A percentile compares a stretch with the other conserved stretches of the same genome.
Evolutionary conservation across 805 yeast genomes (phyloP).

Genomic region (Kluyveromyces nonfermentans): DNA sequence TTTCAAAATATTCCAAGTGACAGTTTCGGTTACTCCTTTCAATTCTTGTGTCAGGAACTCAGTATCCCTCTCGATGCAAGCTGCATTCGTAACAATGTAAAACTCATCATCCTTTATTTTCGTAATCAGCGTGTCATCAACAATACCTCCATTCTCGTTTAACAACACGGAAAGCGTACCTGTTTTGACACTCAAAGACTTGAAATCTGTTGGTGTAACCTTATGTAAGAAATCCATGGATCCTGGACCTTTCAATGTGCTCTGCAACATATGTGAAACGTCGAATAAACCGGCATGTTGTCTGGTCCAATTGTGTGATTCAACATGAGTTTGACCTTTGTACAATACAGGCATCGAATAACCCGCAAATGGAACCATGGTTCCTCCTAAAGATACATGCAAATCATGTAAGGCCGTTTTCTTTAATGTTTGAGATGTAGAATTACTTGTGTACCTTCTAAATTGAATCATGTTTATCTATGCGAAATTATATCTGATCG

Average conservation of each 20-base stretch:
- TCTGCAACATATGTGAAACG: slow-evolving; percentile 97
- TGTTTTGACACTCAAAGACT: slow-evolving; percentile 42
- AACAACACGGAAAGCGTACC: slow-evolving; percentile 74
- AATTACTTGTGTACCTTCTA: slow-evolving; percentile 26
- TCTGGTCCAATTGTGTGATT: slow-evolving; percentile 93
- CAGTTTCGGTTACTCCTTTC: slow-evolving; percentile 26
- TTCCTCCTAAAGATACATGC: slow-evolving; percentile 72
- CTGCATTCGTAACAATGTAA: slow-evolving; percentile 93
- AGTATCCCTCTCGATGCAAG: slow-evolving; percentile 77
- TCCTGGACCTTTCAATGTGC: slow-evolving; percentile 59
- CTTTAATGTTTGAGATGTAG: slow-evolving; percentile 29
- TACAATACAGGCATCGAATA: slow-evolving; percentile 90
- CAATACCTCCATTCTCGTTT: slow-evolving; percentile 71
- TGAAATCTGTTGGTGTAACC: slow-evolving; percentile 81
- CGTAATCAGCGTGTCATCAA: slow-evolving; percentile 87
- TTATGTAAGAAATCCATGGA: slow-evolving; percentile 61
- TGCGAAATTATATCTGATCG: background rate
- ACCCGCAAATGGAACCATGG: slow-evolving; percentile 96
- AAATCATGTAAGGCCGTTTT: slow-evolving; percentile 77
- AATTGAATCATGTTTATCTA: slow-evolving; percentile 2
- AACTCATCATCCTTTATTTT: slow-evolving; percentile 55
- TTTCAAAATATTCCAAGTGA: slow-evolving; percentile 43
- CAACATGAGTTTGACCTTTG: slow-evolving; percentile 76
- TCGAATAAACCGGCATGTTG: slow-evolving; percentile 83
- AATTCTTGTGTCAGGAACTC: slow-evolving; percentile 51